Conservation (phyloP, 176 grass and related monocot genomes). For the Neostapfia colusana region DNA sequence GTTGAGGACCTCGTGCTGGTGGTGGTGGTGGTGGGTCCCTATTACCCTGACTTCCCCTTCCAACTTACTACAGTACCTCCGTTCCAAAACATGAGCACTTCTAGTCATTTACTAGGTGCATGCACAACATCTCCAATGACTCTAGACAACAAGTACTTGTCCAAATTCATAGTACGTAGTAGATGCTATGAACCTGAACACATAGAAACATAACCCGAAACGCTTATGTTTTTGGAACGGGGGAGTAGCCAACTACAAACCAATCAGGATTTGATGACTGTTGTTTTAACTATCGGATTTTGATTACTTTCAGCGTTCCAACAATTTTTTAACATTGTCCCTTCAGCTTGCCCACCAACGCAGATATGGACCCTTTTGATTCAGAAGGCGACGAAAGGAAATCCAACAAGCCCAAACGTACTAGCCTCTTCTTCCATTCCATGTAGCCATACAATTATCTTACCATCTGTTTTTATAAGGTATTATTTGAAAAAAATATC, state of each 20-base stretch:
- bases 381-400: constrained; percentile 16
- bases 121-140: no score
- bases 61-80: background rate
- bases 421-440: background rate
- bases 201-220: no score
- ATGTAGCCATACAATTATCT: background rate
- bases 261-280: background rate
- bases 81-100: no score
- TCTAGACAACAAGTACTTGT: no score
- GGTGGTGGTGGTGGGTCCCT: constrained; percentile 21
- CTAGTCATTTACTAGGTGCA: no score
- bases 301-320: background rate
- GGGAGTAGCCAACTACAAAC: background rate
- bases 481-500: background rate
- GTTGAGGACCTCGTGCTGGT: background rate
- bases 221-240: no score
- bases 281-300: background rate
- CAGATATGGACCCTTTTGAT: constrained; percentile 49
- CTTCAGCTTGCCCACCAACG: background rate
- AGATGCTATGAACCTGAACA: no score
- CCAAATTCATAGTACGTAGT: no score
- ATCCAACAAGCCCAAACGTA: constrained; percentile 83
- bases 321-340: background rate
- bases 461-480: background rate
- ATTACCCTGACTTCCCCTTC: background rate